Percentiles rank a stretch among this genome's conserved stretches.
phyloP scores from a whole-genome alignment of 2,329 filamentous ascomycete species.

The Aureobasidium melanogenum region DNA sequence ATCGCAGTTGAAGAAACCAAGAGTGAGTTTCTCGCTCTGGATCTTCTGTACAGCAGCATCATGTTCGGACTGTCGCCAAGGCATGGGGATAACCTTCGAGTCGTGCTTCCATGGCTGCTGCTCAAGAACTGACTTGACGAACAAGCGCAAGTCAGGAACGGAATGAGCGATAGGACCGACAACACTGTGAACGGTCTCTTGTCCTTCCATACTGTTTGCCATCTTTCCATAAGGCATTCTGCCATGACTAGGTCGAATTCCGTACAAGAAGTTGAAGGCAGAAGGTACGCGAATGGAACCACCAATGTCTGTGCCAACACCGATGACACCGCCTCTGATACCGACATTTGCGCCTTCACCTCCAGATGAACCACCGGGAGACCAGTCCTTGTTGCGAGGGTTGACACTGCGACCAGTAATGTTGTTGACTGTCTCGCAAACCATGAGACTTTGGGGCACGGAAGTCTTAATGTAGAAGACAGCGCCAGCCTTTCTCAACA shows the following conservation, averaged over 20 bases:
- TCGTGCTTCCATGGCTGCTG: slow-evolving; percentile 49
- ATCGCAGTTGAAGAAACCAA: slow-evolving; percentile 27
- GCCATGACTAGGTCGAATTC: slow-evolving; percentile 35
- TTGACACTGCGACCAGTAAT: slow-evolving; percentile 46
- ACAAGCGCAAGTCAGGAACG: slow-evolving; percentile 44
- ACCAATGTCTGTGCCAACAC: slow-evolving; percentile 47
- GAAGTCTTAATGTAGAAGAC: slow-evolving; percentile 47
- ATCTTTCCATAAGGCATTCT: slow-evolving; percentile 36
- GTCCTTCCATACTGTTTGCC: slow-evolving; percentile 34
- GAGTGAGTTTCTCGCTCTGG: slow-evolving; percentile 19
- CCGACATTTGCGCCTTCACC: slow-evolving; percentile 49
- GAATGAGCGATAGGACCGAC: slow-evolving; percentile 48
- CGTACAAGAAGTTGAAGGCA: slow-evolving; percentile 39
- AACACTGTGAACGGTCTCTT: slow-evolving; percentile 39
- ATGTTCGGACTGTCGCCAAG: slow-evolving; percentile 36
- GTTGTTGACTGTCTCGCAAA: slow-evolving; percentile 43
- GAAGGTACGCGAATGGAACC: slow-evolving; percentile 42
- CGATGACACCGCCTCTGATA: slow-evolving; percentile 43
- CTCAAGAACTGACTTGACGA: slow-evolving; percentile 44
- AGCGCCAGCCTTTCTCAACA: slow-evolving; percentile 46
- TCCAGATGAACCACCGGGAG: slow-evolving; percentile 46
- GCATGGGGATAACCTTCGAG: slow-evolving; percentile 48
- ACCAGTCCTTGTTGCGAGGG: slow-evolving; percentile 43
- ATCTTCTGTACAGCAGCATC: neutral
- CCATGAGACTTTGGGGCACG: slow-evolving; percentile 48